phyloP scores from a whole-genome alignment of 768 basidiomycete genomes.

The Amanita thiersii region DNA sequence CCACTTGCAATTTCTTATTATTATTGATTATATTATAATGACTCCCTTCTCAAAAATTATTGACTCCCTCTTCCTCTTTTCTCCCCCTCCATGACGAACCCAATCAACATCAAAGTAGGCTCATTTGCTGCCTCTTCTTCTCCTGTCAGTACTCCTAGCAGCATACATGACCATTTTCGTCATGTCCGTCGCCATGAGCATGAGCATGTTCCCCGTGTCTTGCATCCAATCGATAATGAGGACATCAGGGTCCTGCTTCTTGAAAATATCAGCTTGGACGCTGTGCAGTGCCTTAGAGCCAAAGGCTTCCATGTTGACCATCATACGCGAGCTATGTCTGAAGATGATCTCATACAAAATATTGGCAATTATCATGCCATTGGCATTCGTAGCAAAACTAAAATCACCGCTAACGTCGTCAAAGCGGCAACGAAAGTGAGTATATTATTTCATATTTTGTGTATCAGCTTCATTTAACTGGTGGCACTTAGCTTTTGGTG shows the following conservation, averaged over 20 bases:
- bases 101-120: constrained; percentile 33
- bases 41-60: constrained; percentile 8
- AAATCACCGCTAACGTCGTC: constrained; percentile 85
- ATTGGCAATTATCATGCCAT: constrained; percentile 86
- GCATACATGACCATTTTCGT: constrained; percentile 38
- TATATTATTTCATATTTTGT: background rate
- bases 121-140: constrained; percentile 47
- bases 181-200: constrained; percentile 25
- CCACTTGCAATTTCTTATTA: too few species aligned
- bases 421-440: constrained; percentile 79
- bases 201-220: constrained; percentile 52
- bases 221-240: constrained; percentile 79
- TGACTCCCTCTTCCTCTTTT: constrained; percentile 1
- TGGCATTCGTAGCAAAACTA: constrained; percentile 97
- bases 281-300: constrained; percentile 67
- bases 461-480: background rate
- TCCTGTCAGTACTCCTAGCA: constrained; percentile 29
- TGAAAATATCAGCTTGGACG: constrained; percentile 93
- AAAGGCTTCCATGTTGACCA: constrained; percentile 94
- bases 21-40: too few species aligned
- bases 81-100: constrained; percentile 39
- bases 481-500: constrained; percentile 66
- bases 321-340: constrained; percentile 75
- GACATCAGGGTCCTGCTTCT: constrained; percentile 77
- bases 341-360: constrained; percentile 84